Base-by-base conservation (phyloP, 2,329 filamentous ascomycete genomes). In the Zelopaecilomyces penicillatus region DNA sequence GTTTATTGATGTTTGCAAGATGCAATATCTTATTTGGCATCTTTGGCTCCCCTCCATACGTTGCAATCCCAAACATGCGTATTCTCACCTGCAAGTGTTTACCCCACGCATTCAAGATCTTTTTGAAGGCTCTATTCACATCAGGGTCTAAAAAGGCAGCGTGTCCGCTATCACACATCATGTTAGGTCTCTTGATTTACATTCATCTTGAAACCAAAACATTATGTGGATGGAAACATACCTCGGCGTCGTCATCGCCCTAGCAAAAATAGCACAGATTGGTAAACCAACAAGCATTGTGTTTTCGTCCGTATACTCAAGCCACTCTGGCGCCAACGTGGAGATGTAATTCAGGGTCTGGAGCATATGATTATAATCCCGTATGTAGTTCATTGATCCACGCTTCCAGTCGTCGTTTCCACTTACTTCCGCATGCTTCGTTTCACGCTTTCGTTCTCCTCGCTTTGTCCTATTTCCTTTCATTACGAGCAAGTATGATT, bases 281-380 rank as follows among this genome's bases (percentile, higher is more conserved):
- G 73, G 73, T 12, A 76, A 71, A 0, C 72, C 73, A 1, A 76
- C 73, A 61, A 75, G 69, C 12, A 72, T 72, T 11, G 69, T 70
- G n/a, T 64, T 65, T 52, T 70, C 67, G 0, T 71, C 74, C 5
- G 69, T 67, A 46, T 75, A n/a, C n/a, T n/a, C 67, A 0, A 67
- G 74, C 73, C 72, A 75, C 52, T 73, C 67, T 1, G 74, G 74
- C 5, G 73, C 73, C 10, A 62, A 59, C 19, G 63, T 65, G 39
- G 77, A 67, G 45, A 74, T 65, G 50, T 83, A 74, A 57, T 85
- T 84, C 42, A 87, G 67, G 6, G 85, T 69, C 26, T 68, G 65
- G 19, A 87, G 69, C 76, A 87, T 80, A 52, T 85, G 79, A 6
- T 72, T 47, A 52, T 83, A 85, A 62, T 83, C 73, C 7, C 76